Evolutionary conservation across 192 early-diverging fungal species (phyloP).

Genomic region (Linnemannia zychae): DNA sequence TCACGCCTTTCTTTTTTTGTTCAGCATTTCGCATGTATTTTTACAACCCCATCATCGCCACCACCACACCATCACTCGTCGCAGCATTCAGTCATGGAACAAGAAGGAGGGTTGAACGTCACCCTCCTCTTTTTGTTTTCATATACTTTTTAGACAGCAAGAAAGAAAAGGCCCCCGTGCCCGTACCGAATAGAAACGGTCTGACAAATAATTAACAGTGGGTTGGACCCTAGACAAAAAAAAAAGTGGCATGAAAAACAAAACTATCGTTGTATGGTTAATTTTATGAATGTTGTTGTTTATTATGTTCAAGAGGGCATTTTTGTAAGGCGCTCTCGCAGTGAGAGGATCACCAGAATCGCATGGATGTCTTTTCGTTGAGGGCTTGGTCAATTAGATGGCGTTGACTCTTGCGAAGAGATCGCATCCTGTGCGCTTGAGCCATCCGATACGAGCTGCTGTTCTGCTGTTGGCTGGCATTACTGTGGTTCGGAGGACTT

Average conservation of each 20-base stretch:
- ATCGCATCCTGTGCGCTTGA: not conserved
- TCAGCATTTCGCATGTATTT: conserved; percentile 46
- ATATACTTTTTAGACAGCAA: not conserved
- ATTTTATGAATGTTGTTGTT: too few relatives aligned
- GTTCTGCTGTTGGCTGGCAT: not conserved
- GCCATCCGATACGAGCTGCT: not conserved
- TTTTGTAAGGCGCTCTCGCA: too few relatives aligned
- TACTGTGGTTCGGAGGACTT: not conserved
- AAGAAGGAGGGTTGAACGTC: not conserved
- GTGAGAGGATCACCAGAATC: conserved; percentile 8
- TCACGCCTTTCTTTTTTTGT: not conserved
- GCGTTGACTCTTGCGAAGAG: conserved; percentile 36
- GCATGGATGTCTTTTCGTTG: conserved; percentile 1
- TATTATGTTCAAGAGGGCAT: too few relatives aligned
- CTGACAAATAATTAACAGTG: conserved; percentile 1
- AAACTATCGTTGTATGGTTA: too few relatives aligned
- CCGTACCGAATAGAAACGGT: not conserved
- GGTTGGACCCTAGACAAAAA: not conserved
- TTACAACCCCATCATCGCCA: conserved; percentile 10
- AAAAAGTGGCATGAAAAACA: not conserved
- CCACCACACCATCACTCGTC: not conserved
- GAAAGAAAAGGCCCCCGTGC: not conserved
- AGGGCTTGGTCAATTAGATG: conserved; percentile 38
- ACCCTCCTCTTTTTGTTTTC: not conserved
- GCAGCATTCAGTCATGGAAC: not conserved